Evolutionary conservation across 768 basidiomycete species (phyloP), one percentile per base, ranked within the genome.

Genomic region (Amanita subjunquillea): DNA sequence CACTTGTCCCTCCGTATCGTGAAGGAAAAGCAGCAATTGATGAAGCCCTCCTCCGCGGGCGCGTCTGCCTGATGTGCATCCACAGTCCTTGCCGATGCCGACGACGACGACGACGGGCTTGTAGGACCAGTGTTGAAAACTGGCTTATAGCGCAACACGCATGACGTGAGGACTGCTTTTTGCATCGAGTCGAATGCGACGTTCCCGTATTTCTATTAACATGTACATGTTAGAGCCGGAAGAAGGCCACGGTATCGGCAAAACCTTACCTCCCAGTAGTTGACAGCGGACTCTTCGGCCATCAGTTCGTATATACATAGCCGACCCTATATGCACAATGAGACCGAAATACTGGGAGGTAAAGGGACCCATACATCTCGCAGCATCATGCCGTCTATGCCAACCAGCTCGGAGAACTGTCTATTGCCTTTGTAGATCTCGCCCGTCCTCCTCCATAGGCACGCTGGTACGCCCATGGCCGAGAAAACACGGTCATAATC

Each of bases 401-500:
- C 85, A 30, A 96, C 79, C 6, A 98, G 73, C 61, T 91, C 90
- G 5, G 91, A 85, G 65, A 99, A 97, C 68, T 95, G 93, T 51
- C 91, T 80, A 64, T 99, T 99, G 41, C 87, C 94, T 67, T 98
- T 98, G 75, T 97, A 98, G 57, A 98, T 98, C 71, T 98, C 94
- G 32, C 95, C 95, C 2, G 95, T 99, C 45, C 95, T 74, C 25
- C 94, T 76, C 95, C 95, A 98, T 5, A 97, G 76, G 58, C 95
- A 99, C 0, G 93, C 93, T 0, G 95, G 95, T 3, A 98, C 92
- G 32, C 91, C 93, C 86, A 99, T 97, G 0, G 91, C 92, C 49
- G 85, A 85, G 68, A 91, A 91, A 12, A 89, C 91, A 22, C 93
- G 85, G 64, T 97, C 95, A 56, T 97, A 97, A 63, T 96, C 93